A percentile compares a stretch with the other conserved stretches of the same genome.
phyloP scores from a whole-genome alignment of 805 yeast species.

The Saccharomycopsis amapae region DNA sequence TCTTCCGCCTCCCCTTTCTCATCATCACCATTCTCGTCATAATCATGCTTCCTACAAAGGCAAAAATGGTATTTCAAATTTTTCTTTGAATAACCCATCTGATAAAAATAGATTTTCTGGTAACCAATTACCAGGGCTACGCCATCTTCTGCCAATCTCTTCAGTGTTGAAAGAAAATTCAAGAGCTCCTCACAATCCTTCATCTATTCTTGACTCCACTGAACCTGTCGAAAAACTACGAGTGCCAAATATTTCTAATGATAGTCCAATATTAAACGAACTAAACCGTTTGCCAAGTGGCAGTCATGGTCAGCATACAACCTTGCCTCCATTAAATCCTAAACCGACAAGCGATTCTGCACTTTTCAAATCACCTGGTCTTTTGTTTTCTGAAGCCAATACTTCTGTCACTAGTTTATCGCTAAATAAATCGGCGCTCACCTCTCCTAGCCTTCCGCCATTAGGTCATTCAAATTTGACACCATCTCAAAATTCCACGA shows the following conservation, averaged over 20 bases:
- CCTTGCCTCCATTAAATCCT: no score
- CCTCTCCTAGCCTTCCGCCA: slow-evolving; percentile 10
- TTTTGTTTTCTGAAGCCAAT: not conserved
- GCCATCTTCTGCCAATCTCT: not conserved
- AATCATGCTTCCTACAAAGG: not conserved
- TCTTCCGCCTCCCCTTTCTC: not conserved
- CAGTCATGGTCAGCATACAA: no score
- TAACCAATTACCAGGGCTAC: not conserved
- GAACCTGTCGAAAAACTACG: not conserved
- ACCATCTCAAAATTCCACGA: not conserved
- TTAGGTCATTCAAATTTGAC: not conserved
- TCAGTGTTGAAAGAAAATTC: not conserved
- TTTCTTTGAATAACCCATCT: not conserved
- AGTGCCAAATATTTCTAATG: no score
- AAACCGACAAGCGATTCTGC: no score
- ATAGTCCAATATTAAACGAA: not conserved
- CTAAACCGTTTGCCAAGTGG: not conserved
- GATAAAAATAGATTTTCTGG: no score
- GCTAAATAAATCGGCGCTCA: no score
- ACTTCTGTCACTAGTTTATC: not conserved
- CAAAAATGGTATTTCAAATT: not conserved
- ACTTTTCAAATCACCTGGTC: no score
- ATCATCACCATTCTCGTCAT: not conserved
- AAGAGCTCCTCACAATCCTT: not conserved
- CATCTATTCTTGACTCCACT: not conserved